Evolutionary conservation across 371 early-diverging fungal genomes (phyloP).

Genomic region (Syncephalastrum racemosum): DNA sequence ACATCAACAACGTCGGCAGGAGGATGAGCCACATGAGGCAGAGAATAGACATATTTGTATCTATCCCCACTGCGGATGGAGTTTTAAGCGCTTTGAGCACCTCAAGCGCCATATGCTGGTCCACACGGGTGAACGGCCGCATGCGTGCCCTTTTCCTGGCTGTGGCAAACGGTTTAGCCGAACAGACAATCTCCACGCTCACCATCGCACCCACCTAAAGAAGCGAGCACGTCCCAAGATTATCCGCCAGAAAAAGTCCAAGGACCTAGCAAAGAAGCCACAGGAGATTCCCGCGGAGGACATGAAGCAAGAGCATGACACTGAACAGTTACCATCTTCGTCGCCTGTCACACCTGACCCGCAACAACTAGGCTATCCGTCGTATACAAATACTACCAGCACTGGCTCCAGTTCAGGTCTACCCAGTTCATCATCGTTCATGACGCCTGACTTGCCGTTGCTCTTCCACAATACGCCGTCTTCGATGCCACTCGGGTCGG

Average conservation of each 20-base stretch:
- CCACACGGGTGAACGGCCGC: conserved; percentile 58
- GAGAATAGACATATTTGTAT: conserved; percentile 37
- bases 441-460: too few species aligned
- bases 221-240: conserved; percentile 6
- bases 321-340: too few species aligned
- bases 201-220: conserved; percentile 39
- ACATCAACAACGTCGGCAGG: conserved; percentile 4
- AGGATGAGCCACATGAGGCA: conserved; percentile 5
- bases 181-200: conserved; percentile 61
- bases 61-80: conserved; percentile 48
- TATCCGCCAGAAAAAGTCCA: not conserved
- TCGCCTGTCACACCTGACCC: too few species aligned
- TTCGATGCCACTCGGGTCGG: too few species aligned
- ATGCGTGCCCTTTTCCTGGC: conserved; percentile 52
- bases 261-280: too few species aligned
- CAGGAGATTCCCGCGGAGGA: too few species aligned
- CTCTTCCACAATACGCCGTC: too few species aligned
- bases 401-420: too few species aligned
- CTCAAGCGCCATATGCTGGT: conserved; percentile 71
- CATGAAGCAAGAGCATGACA: too few species aligned
- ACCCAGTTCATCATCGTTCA: too few species aligned
- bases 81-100: conserved; percentile 75
- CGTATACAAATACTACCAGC: too few species aligned
- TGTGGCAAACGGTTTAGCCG: conserved; percentile 67
- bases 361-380: too few species aligned